Conservation (phyloP, 768 basidiomycete genomes). For the Agaricus subrufescens region DNA sequence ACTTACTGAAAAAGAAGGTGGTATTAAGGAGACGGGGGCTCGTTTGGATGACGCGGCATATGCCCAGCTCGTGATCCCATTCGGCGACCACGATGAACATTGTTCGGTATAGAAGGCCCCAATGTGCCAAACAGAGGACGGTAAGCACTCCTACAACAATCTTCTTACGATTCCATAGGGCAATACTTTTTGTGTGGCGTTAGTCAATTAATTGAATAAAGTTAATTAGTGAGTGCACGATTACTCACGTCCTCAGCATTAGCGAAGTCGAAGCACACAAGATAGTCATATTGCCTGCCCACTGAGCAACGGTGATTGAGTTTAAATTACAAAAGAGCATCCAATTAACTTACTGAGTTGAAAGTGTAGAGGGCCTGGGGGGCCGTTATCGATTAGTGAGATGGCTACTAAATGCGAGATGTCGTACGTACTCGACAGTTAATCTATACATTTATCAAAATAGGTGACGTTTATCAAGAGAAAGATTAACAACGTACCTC, state of each 20-base stretch:
- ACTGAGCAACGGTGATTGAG: conserved; percentile 26
- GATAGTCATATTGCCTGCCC: conserved; percentile 62
- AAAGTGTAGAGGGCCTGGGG: conserved; percentile 59
- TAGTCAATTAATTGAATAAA: background rate
- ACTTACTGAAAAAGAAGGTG: conserved; percentile 69
- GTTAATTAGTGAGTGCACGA: background rate
- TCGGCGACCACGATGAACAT: conserved; percentile 62
- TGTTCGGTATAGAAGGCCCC: conserved; percentile 62
- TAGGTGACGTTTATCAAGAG: conserved; percentile 12
- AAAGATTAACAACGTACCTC: conserved; percentile 26
- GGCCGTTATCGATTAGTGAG: background rate
- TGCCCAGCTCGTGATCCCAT: conserved; percentile 36
- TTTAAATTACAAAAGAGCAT: background rate
- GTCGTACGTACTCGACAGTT: conserved; percentile 48
- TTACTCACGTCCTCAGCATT: conserved; percentile 61
- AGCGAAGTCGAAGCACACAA: conserved; percentile 63
- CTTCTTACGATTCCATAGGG: conserved; percentile 62
- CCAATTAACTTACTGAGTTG: conserved; percentile 46
- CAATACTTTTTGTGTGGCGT: conserved; percentile 37
- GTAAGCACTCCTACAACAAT: conserved; percentile 47
- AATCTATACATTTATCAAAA: conserved; percentile 32
- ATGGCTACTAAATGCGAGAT: background rate
- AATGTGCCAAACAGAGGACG: conserved; percentile 55
- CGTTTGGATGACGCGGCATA: conserved; percentile 50
- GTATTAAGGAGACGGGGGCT: conserved; percentile 54